Evolutionary conservation across 2,329 filamentous ascomycete genomes (phyloP), one percentile per base, ranked within the genome.

Genomic region (Metarhizium brunneum): DNA sequence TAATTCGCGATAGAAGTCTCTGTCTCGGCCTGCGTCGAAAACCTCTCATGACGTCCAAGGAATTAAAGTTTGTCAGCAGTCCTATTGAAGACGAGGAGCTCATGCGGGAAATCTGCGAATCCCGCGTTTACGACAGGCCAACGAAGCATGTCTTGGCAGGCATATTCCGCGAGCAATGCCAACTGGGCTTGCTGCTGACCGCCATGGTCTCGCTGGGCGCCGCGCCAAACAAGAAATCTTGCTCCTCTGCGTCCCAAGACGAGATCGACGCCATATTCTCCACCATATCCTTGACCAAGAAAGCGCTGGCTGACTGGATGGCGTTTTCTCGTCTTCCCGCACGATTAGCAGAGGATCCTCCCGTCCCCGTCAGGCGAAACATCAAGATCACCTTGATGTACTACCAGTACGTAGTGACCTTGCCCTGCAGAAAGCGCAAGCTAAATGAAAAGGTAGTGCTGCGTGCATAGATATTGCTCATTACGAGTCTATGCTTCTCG

Each of bases 271-370:
- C 18, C 5, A 38, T 29, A 43, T 43, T 52, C 7, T 13, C 18
- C 4, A 52, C 35, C 4, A 30, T 43, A 25, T 29, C n/a, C n/a
- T 52, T 36, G 8, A 52, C 50, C 11, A 52, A 52, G n/a, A 43
- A 52, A 29, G 50, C 50, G 6, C 50, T 52, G 16, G 35, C 50
- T 29, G 35, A 52, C 10, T 52, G 50, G 50, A 52, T 52, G 38
- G 36, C 50, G 18, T 43, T 25, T 11, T 52, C 50, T 8, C 35
- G 35, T 1, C 36, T 52, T 4, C 50, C 50, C 10, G 38, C 50
- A 8, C 38, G 38, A 25, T n/a, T 52, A 3, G 36, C 20, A 6
- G 50, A 52, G 18, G 8, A 42, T n/a, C 35, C 50, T 6, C 38
- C 14, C 38, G 25, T 10, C 6, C 18, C 50, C 4, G 50, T 52